Percentiles rank a stretch among this genome's conserved stretches.
These are phyloP conservation scores for Mycena metata DNA, from an alignment of 768 basidiomycete species.

Conservation along the genomic window DNA sequence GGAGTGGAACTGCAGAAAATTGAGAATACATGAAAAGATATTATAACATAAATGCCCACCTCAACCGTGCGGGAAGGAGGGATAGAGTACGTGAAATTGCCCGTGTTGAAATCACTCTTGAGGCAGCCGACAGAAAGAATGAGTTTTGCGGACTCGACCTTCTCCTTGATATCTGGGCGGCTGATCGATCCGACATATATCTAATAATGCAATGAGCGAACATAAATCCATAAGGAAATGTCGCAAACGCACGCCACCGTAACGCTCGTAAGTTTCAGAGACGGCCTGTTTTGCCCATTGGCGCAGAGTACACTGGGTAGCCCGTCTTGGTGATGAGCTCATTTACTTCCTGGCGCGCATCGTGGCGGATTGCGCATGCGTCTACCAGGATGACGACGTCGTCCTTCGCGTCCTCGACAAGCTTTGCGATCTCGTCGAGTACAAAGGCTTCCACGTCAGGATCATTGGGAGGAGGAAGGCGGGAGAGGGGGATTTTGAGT, in stretches of 20 bases:
- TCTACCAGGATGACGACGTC: conserved; percentile 85
- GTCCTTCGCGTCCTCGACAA: conserved; percentile 72
- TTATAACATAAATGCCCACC: conserved; percentile 51
- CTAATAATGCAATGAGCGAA: conserved; percentile 49
- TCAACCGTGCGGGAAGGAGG: conserved; percentile 72
- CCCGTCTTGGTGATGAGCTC: conserved; percentile 75
- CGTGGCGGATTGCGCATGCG: conserved; percentile 83
- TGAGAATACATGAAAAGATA: neutral
- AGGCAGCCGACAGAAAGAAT: conserved; percentile 81
- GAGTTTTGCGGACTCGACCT: conserved; percentile 81
- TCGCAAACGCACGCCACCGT: conserved; percentile 76
- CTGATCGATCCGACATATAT: conserved; percentile 84
- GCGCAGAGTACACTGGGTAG: conserved; percentile 80
- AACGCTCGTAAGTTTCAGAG: conserved; percentile 77
- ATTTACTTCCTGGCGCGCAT: conserved; percentile 70
- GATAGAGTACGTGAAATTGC: conserved; percentile 85
- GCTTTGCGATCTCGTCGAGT: conserved; percentile 76
- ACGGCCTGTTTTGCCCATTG: conserved; percentile 88
- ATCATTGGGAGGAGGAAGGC: conserved; percentile 65
- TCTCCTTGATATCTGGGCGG: conserved; percentile 74
- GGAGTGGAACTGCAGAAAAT: conserved; percentile 74
- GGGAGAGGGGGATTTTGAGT: conserved; percentile 70
- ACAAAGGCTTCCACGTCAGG: conserved; percentile 75
- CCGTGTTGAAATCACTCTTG: conserved; percentile 89
- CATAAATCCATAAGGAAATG: neutral